phyloP scores from a whole-genome alignment of 2,329 filamentous ascomycete species.

The Ascochyta rabiei region DNA sequence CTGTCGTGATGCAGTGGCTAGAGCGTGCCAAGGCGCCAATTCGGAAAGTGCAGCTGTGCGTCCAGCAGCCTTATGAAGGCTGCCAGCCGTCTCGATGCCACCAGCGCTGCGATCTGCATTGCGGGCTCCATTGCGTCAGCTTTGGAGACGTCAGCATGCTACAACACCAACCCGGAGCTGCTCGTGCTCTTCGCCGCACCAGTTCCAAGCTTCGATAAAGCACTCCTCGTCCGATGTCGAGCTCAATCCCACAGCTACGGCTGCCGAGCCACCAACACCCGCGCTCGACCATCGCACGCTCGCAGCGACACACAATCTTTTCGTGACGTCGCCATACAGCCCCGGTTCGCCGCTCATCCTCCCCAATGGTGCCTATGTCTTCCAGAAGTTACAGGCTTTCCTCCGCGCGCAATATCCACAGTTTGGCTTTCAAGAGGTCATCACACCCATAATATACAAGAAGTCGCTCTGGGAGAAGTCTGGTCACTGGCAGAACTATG shows the following conservation, averaged over 20 bases:
- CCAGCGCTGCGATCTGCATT: conserved; percentile 31
- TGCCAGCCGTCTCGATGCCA: conserved; percentile 39
- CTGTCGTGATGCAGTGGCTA: conserved; percentile 1
- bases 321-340: conserved; percentile 78
- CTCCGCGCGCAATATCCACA: conserved; percentile 81
- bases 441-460: conserved; percentile 91
- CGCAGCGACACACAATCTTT: conserved; percentile 69
- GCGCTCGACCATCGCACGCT: conserved; percentile 58
- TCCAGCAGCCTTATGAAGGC: conserved; percentile 15
- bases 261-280: conserved; percentile 44
- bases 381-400: conserved; percentile 83
- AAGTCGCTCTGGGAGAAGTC: conserved; percentile 84
- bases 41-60: conserved; percentile 27
- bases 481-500: conserved; percentile 87
- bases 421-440: conserved; percentile 87
- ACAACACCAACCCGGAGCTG: conserved; percentile 26
- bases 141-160: conserved; percentile 14
- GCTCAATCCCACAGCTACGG: conserved; percentile 39
- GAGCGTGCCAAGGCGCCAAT: conserved; percentile 34
- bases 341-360: conserved; percentile 86
- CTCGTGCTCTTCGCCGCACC: conserved; percentile 43
- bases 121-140: conserved; percentile 13
- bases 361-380: conserved; percentile 79
- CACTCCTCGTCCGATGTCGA: conserved; percentile 28
- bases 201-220: conserved; percentile 31